Conservation (phyloP, 805 yeast genomes). For the Lipomyces yamadae region DNA sequence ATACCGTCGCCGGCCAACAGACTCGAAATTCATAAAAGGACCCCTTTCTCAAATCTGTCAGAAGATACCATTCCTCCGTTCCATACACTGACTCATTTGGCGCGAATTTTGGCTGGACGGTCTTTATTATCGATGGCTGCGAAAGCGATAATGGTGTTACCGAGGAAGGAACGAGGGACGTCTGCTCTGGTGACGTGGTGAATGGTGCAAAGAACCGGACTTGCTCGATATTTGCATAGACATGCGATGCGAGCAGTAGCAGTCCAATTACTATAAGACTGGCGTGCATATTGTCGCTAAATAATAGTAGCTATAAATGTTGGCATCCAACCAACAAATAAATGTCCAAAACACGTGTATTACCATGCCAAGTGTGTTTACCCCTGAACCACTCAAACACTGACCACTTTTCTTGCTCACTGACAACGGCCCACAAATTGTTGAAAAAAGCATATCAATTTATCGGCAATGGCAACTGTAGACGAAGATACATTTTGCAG, state of each 20-base stretch:
- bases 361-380: neutral
- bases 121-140: constrained; percentile 26
- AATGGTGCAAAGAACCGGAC: constrained; percentile 36
- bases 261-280: neutral
- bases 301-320: no score
- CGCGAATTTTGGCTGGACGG: constrained; percentile 29
- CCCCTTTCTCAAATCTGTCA: constrained; percentile 29
- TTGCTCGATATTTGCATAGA: constrained; percentile 34
- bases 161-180: constrained; percentile 10
- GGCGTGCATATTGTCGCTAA: neutral
- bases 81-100: constrained; percentile 21
- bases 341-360: neutral
- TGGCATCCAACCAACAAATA: no score
- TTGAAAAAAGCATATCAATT: neutral
- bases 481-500: constrained; percentile 34
- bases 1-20: constrained; percentile 38
- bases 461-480: constrained; percentile 22
- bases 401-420: no score
- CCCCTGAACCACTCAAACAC: neutral
- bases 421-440: no score
- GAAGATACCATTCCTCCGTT: constrained; percentile 30
- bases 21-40: constrained; percentile 37
- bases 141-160: constrained; percentile 21
- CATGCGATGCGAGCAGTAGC: constrained; percentile 9
- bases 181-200: constrained; percentile 19